Percentiles rank a stretch among this genome's conserved stretches.
These are phyloP conservation scores for Xylariaceae sp. DNA, from an alignment of 2,329 filamentous ascomycete species.

Conservation along the genomic window DNA sequence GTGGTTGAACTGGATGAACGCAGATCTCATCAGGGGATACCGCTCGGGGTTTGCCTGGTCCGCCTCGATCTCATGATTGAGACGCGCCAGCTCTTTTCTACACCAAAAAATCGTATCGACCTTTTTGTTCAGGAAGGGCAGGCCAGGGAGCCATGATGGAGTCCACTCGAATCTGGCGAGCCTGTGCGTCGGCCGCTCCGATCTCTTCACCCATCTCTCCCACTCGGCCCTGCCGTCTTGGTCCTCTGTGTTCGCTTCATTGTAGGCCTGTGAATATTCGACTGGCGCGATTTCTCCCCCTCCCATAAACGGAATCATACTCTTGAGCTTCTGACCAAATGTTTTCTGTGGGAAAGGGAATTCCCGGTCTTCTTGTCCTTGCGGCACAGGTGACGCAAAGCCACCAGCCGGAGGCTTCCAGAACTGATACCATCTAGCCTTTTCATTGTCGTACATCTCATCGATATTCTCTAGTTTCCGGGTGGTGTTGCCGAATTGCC, in stretches of 20 bases:
- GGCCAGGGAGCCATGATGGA: constrained; percentile 64
- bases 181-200: constrained; percentile 79
- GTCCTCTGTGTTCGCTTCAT: constrained; percentile 51
- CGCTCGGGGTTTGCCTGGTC: constrained; percentile 82
- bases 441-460: constrained; percentile 43
- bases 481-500: constrained; percentile 44
- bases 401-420: constrained; percentile 59
- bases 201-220: constrained; percentile 75
- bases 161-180: constrained; percentile 55
- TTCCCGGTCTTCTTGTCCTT: constrained; percentile 44
- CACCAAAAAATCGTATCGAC: constrained; percentile 94
- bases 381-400: constrained; percentile 57
- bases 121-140: constrained; percentile 80
- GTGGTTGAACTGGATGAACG: constrained; percentile 97
- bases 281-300: constrained; percentile 36
- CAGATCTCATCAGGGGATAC: constrained; percentile 89
- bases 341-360: constrained; percentile 44
- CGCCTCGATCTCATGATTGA: constrained; percentile 87
- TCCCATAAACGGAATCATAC: constrained; percentile 45
- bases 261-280: constrained; percentile 60
- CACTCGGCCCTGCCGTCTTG: constrained; percentile 64
- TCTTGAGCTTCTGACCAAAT: constrained; percentile 46
- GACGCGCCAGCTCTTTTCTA: constrained; percentile 74
- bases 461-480: constrained; percentile 45
- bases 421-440: constrained; percentile 54